Evolutionary conservation across 371 early-diverging fungal genomes (phyloP).

Genomic region (Fennellomyces sp.): DNA sequence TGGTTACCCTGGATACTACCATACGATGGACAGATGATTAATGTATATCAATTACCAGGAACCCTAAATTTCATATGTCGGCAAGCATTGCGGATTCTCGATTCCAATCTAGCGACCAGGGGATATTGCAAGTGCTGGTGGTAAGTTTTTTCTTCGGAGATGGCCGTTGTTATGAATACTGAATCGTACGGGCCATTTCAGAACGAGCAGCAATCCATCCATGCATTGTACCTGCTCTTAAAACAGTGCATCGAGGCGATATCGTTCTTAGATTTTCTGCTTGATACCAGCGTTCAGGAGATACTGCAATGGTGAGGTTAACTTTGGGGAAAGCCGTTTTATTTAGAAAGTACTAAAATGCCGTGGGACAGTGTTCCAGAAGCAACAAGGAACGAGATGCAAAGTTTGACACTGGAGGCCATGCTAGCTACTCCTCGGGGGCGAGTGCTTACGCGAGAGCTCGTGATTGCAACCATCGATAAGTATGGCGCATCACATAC

Average conservation of each 20-base stretch:
- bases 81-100: slow-evolving; percentile 29
- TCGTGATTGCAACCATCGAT: slow-evolving; percentile 75
- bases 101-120: slow-evolving; percentile 28
- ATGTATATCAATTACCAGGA: slow-evolving; percentile 12
- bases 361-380: slow-evolving; percentile 29
- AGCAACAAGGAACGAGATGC: slow-evolving; percentile 37
- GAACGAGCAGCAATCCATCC: slow-evolving; percentile 75
- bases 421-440: slow-evolving; percentile 67
- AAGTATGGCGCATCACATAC: slow-evolving; percentile 49
- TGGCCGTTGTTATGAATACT: not conserved
- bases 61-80: slow-evolving; percentile 27
- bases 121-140: slow-evolving; percentile 20
- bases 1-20: not conserved
- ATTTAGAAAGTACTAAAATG: not conserved
- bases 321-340: not conserved
- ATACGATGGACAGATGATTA: not conserved
- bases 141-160: slow-evolving; percentile 10
- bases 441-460: slow-evolving; percentile 62
- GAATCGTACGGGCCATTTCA: slow-evolving; percentile 16
- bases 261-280: slow-evolving; percentile 71
- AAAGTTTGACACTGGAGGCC: slow-evolving; percentile 58
- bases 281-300: slow-evolving; percentile 67
- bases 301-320: slow-evolving; percentile 52
- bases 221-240: slow-evolving; percentile 66
- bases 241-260: slow-evolving; percentile 74